Conservation (phyloP, 148 eudicot species). For the Amaranthus cruentus region DNA sequence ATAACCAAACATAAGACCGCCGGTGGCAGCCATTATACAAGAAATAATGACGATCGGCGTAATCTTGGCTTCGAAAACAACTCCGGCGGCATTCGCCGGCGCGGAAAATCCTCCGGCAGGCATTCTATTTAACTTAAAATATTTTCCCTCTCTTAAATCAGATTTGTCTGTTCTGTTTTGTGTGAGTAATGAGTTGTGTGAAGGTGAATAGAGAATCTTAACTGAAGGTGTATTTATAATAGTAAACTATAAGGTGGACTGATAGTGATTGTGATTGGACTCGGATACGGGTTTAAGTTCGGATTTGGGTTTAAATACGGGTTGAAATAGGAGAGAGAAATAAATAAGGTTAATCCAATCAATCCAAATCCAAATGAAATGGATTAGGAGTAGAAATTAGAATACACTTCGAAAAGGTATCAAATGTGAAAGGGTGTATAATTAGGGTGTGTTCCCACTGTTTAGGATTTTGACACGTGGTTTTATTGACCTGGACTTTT, state of each 20-base stretch:
- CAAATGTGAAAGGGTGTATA: not conserved
- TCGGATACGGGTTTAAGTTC: too few species aligned
- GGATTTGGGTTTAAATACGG: not conserved
- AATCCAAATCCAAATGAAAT: not conserved
- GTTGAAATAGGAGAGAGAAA: not conserved
- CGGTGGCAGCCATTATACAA: conserved; percentile 93
- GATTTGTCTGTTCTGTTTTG: too few species aligned
- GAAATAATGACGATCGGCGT: conserved; percentile 86
- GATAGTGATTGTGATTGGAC: too few species aligned
- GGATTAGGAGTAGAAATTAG: not conserved
- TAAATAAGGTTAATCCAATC: not conserved
- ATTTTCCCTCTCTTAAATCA: not conserved
- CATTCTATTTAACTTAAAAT: conserved; percentile 27
- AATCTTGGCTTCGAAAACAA: conserved; percentile 82
- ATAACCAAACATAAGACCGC: conserved; percentile 96
- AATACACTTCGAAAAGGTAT: not conserved
- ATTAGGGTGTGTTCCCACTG: not conserved
- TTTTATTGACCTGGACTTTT: conserved; percentile 20
- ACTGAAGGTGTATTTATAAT: not conserved
- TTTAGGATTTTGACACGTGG: conserved; percentile 8
- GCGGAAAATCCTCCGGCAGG: conserved; percentile 69
- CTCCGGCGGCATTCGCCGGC: conserved; percentile 31
- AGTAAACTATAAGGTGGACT: not conserved
- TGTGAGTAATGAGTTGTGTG: not conserved
- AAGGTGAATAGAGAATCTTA: not conserved